Conservation (phyloP, 78 protist species). For the Dictyostelium intermedium region DNA sequence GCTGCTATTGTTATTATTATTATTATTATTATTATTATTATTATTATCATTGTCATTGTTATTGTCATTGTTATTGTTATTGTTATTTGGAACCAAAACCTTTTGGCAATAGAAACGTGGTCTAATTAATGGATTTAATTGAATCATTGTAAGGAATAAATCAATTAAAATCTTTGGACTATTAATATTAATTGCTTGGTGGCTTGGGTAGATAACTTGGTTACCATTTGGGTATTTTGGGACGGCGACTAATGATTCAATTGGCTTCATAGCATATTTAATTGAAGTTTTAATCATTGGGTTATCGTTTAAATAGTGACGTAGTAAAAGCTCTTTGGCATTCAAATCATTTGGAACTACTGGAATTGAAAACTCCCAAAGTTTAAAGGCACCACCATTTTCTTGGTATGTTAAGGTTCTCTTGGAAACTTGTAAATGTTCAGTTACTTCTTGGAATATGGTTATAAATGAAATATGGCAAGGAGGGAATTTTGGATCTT, state of each 20-base stretch:
- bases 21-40: neutral
- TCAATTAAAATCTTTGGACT: neutral
- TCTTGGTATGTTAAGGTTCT: neutral
- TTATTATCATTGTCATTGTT: neutral
- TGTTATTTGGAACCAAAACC: no score
- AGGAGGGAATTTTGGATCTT: neutral
- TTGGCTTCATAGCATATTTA: neutral
- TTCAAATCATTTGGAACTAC: neutral
- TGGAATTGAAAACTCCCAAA: neutral
- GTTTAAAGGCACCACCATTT: neutral
- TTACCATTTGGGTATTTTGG: neutral
- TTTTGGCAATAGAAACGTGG: no score
- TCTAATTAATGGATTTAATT: neutral
- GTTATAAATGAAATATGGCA: no score
- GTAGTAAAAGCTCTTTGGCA: neutral
- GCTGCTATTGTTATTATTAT: neutral
- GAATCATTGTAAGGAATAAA: no score
- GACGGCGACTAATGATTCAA: neutral
- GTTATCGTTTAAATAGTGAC: neutral
- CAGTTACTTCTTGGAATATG: neutral
- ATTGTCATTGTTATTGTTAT: neutral
- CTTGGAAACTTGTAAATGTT: neutral
- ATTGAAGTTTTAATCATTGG: neutral
- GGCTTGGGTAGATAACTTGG: neutral
- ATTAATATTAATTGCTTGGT: no score